Percentiles rank a stretch among this genome's conserved stretches.
Evolutionary conservation across 2,329 filamentous ascomycete genomes (phyloP).

Genomic region (Paracorniculantispora psalliotae): DNA sequence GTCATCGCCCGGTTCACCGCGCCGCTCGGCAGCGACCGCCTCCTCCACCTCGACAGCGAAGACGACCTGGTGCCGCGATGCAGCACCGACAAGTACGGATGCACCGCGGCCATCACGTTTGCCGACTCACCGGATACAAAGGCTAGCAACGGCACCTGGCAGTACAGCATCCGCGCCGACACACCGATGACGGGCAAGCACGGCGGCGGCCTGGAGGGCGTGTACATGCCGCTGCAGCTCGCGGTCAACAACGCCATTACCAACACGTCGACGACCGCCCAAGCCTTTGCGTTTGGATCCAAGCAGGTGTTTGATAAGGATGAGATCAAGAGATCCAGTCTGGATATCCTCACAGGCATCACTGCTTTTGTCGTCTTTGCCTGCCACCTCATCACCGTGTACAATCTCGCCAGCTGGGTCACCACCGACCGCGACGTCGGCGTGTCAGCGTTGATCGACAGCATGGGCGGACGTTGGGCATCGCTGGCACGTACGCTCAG

Average conservation of each 20-base stretch:
- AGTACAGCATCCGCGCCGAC: constrained; percentile 25
- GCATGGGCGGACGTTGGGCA: constrained; percentile 39
- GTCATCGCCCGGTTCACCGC: constrained; percentile 23
- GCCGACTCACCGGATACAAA: constrained; percentile 25
- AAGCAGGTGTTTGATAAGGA: neutral
- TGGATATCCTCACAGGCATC: constrained; percentile 14
- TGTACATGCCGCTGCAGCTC: constrained; percentile 24
- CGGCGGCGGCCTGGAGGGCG: constrained; percentile 43
- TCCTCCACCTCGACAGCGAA: constrained; percentile 19
- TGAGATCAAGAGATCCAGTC: neutral
- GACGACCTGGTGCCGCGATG: constrained; percentile 18
- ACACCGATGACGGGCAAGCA: constrained; percentile 26
- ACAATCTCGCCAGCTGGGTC: constrained; percentile 17
- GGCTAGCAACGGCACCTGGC: constrained; percentile 22
- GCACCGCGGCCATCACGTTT: constrained; percentile 26
- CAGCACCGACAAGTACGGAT: constrained; percentile 24
- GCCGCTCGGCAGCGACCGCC: constrained; percentile 16
- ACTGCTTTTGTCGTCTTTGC: constrained; percentile 15
- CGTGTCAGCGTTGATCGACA: constrained; percentile 28
- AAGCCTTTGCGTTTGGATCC: constrained; percentile 18
- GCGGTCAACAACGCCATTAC: constrained; percentile 32
- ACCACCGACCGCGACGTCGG: constrained; percentile 28
- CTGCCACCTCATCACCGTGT: constrained; percentile 13
- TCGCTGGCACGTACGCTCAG: constrained; percentile 21
- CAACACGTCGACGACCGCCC: constrained; percentile 12